These are phyloP conservation scores for Ambrosia artemisiifolia DNA, from an alignment of 129 eudicot species.

Conservation along the genomic window DNA sequence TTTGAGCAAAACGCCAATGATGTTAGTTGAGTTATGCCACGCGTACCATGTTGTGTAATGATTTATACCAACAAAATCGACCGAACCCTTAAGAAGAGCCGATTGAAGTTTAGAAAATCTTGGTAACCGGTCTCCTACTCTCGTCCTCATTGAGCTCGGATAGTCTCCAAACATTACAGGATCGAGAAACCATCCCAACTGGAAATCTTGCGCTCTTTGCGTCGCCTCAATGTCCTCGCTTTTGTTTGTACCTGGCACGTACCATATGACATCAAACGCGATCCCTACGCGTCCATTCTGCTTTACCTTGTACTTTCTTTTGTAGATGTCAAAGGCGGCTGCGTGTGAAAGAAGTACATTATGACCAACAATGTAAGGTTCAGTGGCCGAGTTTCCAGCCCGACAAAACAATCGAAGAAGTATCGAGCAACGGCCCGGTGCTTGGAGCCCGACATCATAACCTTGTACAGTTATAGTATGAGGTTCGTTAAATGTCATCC, in stretches of 20 bases:
- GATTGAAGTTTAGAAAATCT: constrained; percentile 61
- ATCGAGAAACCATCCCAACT: constrained; percentile 89
- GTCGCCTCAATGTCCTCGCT: constrained; percentile 65
- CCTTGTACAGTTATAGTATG: constrained; percentile 69
- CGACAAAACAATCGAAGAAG: constrained; percentile 54
- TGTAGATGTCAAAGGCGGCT: constrained; percentile 52
- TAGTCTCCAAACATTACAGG: constrained; percentile 80
- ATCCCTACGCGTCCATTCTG: constrained; percentile 74
- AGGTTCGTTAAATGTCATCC: constrained; percentile 96
- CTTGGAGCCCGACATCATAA: constrained; percentile 72
- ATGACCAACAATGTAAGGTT: constrained; percentile 86
- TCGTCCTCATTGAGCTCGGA: constrained; percentile 73
- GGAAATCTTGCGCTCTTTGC: constrained; percentile 66
- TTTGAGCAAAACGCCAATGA: constrained; percentile 55
- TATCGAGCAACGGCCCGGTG: constrained; percentile 89
- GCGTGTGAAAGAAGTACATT: constrained; percentile 80
- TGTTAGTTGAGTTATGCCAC: constrained; percentile 44
- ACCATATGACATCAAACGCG: constrained; percentile 78
- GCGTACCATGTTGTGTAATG: constrained; percentile 93
- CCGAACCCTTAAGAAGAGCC: constrained; percentile 56
- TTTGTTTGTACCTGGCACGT: constrained; percentile 58
- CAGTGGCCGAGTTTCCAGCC: constrained; percentile 91
- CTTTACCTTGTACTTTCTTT: constrained; percentile 70
- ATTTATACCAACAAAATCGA: constrained; percentile 89
- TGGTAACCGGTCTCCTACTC: constrained; percentile 74